Base-by-base conservation (phyloP, 2,329 filamentous ascomycete species). In the Blastomyces gilchristii region DNA sequence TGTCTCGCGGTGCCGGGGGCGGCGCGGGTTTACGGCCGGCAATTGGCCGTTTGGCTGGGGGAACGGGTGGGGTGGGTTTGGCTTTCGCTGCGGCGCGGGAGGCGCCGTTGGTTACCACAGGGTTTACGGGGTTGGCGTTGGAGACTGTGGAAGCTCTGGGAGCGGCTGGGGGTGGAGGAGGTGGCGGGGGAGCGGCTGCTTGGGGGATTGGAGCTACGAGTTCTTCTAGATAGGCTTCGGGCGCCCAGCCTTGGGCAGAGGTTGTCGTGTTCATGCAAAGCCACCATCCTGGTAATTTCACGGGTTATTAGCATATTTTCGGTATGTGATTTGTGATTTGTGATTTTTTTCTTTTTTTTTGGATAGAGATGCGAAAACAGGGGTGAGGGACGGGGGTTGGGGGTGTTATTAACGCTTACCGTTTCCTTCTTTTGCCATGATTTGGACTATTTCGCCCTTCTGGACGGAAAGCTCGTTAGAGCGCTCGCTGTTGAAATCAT, bases 391-490 rank as follows among this genome's bases (percentile, higher is more conserved):
- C 28, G 39, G 18, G 31, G 16, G 41, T 56, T 50, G 11, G 47
- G n/a, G 11, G 3, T 14, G 12, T 11, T 52, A 11, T 52, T 8
- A 3, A 7, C 1, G 75, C 87, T 75, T 84, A 96, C 93, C 94
- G 73, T 97, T 97, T 74, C 84, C 87, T 77, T 97, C 93, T 77
- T 97, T 97, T 72, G 94, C 88, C n/a, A 95, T 84, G 71, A 99
- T 86, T 74, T 95, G 86, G 61, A 99, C 84, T 58, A 96, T 76
- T 66, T 97, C 89, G 60, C 89, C 91, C 59, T 89, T 87, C 63
- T 75, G 83, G 67, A 99, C 84, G 18, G 88, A 87, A 60, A 99
- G 81, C 76, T 97, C 92, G 68, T 95, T 96, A 63, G 87, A 85
- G 66, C 84, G 90, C 68, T 93, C 88, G 18, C 91, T 91, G 62